phyloP scores from a whole-genome alignment of 257 asterid species.

The Datura wrightii region DNA sequence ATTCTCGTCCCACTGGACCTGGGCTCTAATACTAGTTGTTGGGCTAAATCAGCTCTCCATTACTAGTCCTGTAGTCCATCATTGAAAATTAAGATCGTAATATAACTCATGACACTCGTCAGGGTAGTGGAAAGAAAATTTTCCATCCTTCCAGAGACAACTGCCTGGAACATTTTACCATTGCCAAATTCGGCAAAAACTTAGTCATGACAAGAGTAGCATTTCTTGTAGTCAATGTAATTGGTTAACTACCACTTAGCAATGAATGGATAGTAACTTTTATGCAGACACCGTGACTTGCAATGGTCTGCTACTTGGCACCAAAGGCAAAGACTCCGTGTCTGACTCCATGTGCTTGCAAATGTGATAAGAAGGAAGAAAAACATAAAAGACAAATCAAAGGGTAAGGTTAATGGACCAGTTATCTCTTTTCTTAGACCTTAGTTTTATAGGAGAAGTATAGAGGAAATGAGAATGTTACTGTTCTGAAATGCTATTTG shows the following conservation, averaged over 20 bases:
- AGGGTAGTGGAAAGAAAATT: background rate
- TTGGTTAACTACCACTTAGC: conserved; percentile 6
- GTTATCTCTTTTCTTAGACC: background rate
- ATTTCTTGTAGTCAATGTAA: background rate
- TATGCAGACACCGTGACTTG: background rate
- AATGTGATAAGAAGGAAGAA: background rate
- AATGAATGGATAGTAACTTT: background rate
- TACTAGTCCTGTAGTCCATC: background rate
- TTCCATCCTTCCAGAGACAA: background rate
- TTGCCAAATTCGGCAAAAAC: background rate
- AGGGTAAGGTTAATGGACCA: conserved; percentile 1
- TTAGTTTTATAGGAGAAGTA: conserved; percentile 1
- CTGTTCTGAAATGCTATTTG: background rate
- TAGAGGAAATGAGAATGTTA: background rate
- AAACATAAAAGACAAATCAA: background rate
- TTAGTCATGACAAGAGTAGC: background rate
- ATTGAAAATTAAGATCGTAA: background rate
- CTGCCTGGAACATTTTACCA: background rate
- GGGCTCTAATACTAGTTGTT: too few species aligned
- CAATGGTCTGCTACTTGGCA: background rate
- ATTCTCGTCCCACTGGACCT: too few species aligned
- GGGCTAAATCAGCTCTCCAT: background rate
- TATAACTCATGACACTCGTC: background rate
- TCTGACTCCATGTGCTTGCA: background rate
- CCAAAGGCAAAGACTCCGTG: background rate